Percentiles rank a stretch among this genome's conserved stretches.
These are phyloP conservation scores for Musa schizocarpa DNA, from an alignment of 176 grass and related monocot genomes.

Conservation along the genomic window DNA sequence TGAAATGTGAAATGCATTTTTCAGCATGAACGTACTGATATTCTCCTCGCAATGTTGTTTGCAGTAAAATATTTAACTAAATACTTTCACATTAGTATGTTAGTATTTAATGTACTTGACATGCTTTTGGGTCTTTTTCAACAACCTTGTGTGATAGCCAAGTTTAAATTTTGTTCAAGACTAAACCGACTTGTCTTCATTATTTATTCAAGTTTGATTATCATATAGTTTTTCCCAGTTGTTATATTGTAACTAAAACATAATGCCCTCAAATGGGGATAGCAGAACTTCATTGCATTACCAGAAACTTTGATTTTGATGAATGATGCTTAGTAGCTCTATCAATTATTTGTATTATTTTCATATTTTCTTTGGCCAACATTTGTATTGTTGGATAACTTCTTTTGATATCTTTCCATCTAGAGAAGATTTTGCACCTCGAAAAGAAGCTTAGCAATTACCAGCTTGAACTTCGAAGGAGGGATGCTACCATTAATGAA, in stretches of 20 bases:
- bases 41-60: neutral
- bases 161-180: neutral
- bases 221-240: neutral
- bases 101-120: neutral
- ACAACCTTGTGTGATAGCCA: neutral
- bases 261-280: no score
- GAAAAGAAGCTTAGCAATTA: slow-evolving; percentile 58
- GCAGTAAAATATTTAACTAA: neutral
- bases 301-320: neutral
- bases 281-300: neutral
- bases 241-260: neutral
- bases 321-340: neutral
- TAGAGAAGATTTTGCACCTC: slow-evolving; percentile 54
- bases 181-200: neutral
- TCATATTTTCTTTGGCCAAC: neutral
- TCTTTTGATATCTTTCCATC: slow-evolving; percentile 22
- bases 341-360: neutral
- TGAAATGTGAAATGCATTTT: neutral
- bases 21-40: neutral
- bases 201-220: neutral
- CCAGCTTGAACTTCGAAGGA: slow-evolving; percentile 59
- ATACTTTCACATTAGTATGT: neutral
- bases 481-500: slow-evolving; percentile 46
- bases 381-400: slow-evolving; percentile 1
- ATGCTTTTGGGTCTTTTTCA: neutral